A percentile compares a stretch with the other conserved stretches of the same genome.
Evolutionary conservation across 495 filamentous ascomycete species (phyloP).

Genomic region (Cetradonia linearis): DNA sequence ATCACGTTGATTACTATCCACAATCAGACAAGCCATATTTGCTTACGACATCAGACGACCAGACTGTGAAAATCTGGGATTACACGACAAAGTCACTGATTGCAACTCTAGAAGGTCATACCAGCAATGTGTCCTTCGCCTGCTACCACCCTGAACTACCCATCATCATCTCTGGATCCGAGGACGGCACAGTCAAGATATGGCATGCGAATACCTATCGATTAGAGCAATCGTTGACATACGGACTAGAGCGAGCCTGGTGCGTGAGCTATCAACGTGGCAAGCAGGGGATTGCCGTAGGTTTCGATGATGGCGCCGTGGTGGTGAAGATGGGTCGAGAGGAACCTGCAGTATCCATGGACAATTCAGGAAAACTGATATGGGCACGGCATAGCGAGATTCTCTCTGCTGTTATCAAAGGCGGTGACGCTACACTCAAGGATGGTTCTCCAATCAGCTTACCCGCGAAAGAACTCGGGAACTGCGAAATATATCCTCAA

Average conservation of each 20-base stretch:
- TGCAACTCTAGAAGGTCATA: slow-evolving; percentile 92
- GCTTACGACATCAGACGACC: slow-evolving; percentile 90
- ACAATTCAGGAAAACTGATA: slow-evolving; percentile 85
- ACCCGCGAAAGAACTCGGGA: slow-evolving; percentile 86
- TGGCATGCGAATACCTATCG: slow-evolving; percentile 98
- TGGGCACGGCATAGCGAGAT: slow-evolving; percentile 94
- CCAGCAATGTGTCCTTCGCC: slow-evolving; percentile 97
- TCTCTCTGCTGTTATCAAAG: slow-evolving; percentile 89
- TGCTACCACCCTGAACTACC: slow-evolving; percentile 97
- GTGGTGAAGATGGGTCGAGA: slow-evolving; percentile 96
- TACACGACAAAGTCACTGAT: slow-evolving; percentile 97
- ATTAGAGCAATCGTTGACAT: slow-evolving; percentile 88
- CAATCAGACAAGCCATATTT: slow-evolving; percentile 95
- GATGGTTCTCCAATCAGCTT: slow-evolving; percentile 79
- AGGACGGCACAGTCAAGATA: slow-evolving; percentile 95
- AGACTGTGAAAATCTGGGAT: slow-evolving; percentile 93
- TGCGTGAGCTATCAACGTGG: slow-evolving; percentile 92
- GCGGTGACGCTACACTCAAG: slow-evolving; percentile 70
- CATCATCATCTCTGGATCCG: slow-evolving; percentile 96
- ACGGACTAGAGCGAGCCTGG: slow-evolving; percentile 93
- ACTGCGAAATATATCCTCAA: slow-evolving; percentile 93
- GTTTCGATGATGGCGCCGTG: slow-evolving; percentile 96
- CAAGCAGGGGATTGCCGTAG: slow-evolving; percentile 85
- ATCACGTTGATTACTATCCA: slow-evolving; percentile 96
- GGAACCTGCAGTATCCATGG: slow-evolving; percentile 96